These are phyloP conservation scores for Alternaria gansuensis DNA, from an alignment of 2,329 filamentous ascomycete species.

Conservation along the genomic window DNA sequence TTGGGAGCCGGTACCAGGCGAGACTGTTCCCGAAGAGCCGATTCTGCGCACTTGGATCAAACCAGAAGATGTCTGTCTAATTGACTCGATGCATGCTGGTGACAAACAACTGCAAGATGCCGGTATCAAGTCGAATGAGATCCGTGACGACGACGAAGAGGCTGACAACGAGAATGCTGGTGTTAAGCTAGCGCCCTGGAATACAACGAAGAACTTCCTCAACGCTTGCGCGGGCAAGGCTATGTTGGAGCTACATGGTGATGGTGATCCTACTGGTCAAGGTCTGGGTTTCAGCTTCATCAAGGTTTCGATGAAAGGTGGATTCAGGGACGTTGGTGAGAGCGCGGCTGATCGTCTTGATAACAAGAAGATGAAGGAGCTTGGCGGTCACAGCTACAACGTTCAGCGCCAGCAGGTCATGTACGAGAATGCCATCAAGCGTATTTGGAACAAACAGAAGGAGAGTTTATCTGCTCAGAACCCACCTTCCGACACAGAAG, in stretches of 20 bases:
- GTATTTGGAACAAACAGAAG: constrained; percentile 92
- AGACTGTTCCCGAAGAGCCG: constrained; percentile 80
- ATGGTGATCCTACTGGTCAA: constrained; percentile 91
- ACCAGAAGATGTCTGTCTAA: constrained; percentile 91
- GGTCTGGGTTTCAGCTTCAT: constrained; percentile 97
- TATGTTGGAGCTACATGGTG: constrained; percentile 93
- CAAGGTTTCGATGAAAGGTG: constrained; percentile 98
- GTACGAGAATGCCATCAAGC: constrained; percentile 88
- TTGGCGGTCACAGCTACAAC: constrained; percentile 94
- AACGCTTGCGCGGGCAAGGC: constrained; percentile 94
- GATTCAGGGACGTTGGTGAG: constrained; percentile 89
- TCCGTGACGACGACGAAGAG: constrained; percentile 68
- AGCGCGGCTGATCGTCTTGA: constrained; percentile 87
- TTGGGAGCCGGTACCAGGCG: constrained; percentile 76
- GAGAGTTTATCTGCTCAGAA: constrained; percentile 75
- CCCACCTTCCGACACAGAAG: constrained; percentile 78
- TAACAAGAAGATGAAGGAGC: constrained; percentile 72
- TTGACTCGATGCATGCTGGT: constrained; percentile 97
- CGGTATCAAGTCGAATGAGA: constrained; percentile 76
- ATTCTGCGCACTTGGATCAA: constrained; percentile 88
- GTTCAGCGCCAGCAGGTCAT: constrained; percentile 92
- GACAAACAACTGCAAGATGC: constrained; percentile 90
- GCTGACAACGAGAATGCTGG: constrained; percentile 79
- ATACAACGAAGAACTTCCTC: constrained; percentile 94
- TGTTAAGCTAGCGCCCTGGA: constrained; percentile 93